phyloP scores from a whole-genome alignment of 2,329 filamentous ascomycete genomes.

The Neofusicoccum sp. region DNA sequence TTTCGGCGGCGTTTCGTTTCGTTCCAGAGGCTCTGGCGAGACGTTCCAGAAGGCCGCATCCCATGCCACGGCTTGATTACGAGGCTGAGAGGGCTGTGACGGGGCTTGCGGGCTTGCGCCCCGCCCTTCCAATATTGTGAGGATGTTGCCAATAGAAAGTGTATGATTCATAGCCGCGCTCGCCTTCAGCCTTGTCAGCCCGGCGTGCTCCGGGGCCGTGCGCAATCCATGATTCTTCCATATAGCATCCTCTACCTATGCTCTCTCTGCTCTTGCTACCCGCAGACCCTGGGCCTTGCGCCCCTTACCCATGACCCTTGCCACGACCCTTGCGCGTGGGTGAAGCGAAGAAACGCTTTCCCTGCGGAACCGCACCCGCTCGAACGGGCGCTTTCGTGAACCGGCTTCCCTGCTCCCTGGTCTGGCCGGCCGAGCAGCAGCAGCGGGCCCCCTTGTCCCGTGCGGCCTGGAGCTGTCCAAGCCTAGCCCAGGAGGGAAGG shows the following conservation, averaged over 20 bases:
- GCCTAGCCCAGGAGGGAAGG: constrained; percentile 3
- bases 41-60: background rate
- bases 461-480: background rate
- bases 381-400: background rate
- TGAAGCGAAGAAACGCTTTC: background rate
- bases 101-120: constrained; percentile 9
- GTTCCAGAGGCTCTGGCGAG: background rate
- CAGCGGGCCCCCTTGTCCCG: background rate
- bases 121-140: background rate
- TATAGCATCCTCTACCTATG: background rate
- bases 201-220: background rate
- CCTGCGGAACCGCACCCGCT: background rate
- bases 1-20: background rate
- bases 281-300: background rate
- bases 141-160: background rate
- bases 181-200: constrained; percentile 9
- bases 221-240: constrained; percentile 1
- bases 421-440: background rate
- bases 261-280: background rate
- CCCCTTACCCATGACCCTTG: background rate
- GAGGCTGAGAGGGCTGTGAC: constrained; percentile 3
- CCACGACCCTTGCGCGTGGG: background rate
- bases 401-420: background rate
- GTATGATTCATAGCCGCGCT: background rate
- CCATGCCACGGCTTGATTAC: constrained; percentile 7